These are phyloP conservation scores for Tylopilus sp. DNA, from an alignment of 768 basidiomycete species.

Conservation along the genomic window DNA sequence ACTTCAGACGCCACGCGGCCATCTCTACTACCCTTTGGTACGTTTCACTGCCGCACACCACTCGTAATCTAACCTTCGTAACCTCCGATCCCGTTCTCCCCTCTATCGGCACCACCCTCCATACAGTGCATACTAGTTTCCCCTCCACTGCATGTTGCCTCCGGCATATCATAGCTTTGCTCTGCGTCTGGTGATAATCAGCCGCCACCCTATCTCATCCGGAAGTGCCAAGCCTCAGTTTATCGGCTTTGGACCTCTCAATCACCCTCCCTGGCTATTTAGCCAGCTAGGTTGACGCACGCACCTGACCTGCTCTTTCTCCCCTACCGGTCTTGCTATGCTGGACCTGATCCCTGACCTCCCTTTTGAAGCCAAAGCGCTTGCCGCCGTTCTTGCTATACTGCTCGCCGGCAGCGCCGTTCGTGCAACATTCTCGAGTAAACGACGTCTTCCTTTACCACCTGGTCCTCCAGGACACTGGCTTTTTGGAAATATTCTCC, in stretches of 20 bases:
- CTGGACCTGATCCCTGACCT: conserved; percentile 4
- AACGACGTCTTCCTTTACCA: conserved; percentile 23
- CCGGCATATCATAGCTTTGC: background rate
- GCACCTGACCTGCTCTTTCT: background rate
- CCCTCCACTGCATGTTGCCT: background rate
- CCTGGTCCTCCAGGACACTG: conserved; percentile 33
- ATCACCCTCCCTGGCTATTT: conserved; percentile 12
- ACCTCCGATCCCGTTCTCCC: background rate
- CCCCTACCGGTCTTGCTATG: conserved; percentile 4
- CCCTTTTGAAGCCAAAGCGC: conserved; percentile 10
- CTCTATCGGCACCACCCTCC: background rate
- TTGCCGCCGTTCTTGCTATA: conserved; percentile 19
- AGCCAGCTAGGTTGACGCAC: background rate
- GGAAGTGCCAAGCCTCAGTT: background rate
- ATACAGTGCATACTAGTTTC: background rate
- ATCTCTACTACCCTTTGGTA: background rate
- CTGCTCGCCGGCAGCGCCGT: conserved; percentile 13
- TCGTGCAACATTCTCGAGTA: conserved; percentile 6
- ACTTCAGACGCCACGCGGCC: too few relatives aligned
- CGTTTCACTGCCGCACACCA: background rate
- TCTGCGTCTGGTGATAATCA: background rate
- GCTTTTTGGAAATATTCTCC: conserved; percentile 30
- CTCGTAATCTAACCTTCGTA: background rate
- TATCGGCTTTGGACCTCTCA: background rate
- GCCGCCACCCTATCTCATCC: background rate